These are phyloP conservation scores for Aspergillus aculeatus DNA, from an alignment of 2,329 filamentous ascomycete genomes.

Conservation along the genomic window DNA sequence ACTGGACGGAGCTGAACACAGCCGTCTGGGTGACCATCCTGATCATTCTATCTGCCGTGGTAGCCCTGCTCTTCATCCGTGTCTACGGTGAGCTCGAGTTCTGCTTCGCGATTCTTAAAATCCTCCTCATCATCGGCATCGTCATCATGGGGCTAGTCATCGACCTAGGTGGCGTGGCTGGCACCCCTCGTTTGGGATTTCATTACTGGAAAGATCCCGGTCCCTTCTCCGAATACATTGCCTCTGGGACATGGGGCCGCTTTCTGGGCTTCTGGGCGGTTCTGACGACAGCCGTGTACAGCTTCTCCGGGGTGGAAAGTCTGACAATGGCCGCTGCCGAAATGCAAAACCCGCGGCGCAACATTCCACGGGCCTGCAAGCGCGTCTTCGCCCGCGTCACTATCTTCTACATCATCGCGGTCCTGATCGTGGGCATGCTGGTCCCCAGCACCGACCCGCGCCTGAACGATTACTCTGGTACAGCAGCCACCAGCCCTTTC, in stretches of 20 bases:
- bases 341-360: slow-evolving; percentile 52
- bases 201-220: slow-evolving; percentile 68
- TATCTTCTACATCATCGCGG: slow-evolving; percentile 58
- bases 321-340: slow-evolving; percentile 58
- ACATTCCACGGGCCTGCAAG: slow-evolving; percentile 56
- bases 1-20: slow-evolving; percentile 31
- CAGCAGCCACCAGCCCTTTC: slow-evolving; percentile 52
- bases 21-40: slow-evolving; percentile 52
- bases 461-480: slow-evolving; percentile 24
- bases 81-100: slow-evolving; percentile 55
- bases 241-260: slow-evolving; percentile 55
- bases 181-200: slow-evolving; percentile 62
- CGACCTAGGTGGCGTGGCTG: slow-evolving; percentile 61
- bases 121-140: slow-evolving; percentile 49
- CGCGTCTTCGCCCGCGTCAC: slow-evolving; percentile 56
- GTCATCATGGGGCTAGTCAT: slow-evolving; percentile 54
- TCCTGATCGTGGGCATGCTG: slow-evolving; percentile 59
- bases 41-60: slow-evolving; percentile 56
- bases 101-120: slow-evolving; percentile 53
- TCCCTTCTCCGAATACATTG: slow-evolving; percentile 66
- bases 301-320: slow-evolving; percentile 46
- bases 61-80: slow-evolving; percentile 56
- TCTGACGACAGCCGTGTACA: slow-evolving; percentile 43
- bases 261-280: slow-evolving; percentile 62
- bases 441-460: slow-evolving; percentile 54